These are phyloP conservation scores for Hypomontagnella submonticulosa DNA, from an alignment of 495 filamentous ascomycete genomes.

Conservation along the genomic window DNA sequence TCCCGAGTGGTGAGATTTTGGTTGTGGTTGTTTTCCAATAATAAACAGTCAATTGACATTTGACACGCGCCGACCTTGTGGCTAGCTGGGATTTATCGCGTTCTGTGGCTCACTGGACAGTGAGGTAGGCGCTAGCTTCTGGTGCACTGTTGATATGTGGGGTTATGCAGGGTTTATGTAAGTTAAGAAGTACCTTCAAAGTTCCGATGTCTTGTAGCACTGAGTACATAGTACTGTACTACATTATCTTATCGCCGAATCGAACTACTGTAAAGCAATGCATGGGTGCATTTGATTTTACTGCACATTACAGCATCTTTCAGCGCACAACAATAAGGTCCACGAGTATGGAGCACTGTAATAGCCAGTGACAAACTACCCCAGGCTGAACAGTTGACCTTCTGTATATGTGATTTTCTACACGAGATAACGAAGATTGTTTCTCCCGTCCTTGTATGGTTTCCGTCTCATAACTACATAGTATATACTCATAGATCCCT, in stretches of 20 bases:
- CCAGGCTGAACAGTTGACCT: too few relatives aligned
- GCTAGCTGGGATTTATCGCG: constrained; percentile 28
- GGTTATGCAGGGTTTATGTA: constrained; percentile 9
- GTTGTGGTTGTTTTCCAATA: constrained; percentile 47
- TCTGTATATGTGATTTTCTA: too few relatives aligned
- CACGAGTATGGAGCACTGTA: too few relatives aligned
- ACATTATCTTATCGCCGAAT: constrained; percentile 29
- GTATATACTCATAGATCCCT: constrained; percentile 1
- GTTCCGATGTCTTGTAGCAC: too few relatives aligned
- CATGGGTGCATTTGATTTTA: too few relatives aligned
- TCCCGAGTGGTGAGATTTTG: constrained; percentile 17
- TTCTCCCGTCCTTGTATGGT: neutral
- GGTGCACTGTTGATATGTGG: neutral
- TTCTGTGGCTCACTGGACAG: constrained; percentile 23
- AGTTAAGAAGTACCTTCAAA: constrained; percentile 4
- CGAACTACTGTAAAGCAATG: too few relatives aligned
- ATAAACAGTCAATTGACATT: constrained; percentile 22
- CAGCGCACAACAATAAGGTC: too few relatives aligned
- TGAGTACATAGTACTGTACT: too few relatives aligned
- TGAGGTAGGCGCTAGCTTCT: neutral
- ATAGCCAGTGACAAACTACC: too few relatives aligned
- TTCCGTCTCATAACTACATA: neutral
- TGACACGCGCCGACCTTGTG: constrained; percentile 31
- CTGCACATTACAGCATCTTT: too few relatives aligned
- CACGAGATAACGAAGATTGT: too few relatives aligned